These are phyloP conservation scores for Naematelia aurantialba DNA, from an alignment of 768 basidiomycete species.

Conservation along the genomic window DNA sequence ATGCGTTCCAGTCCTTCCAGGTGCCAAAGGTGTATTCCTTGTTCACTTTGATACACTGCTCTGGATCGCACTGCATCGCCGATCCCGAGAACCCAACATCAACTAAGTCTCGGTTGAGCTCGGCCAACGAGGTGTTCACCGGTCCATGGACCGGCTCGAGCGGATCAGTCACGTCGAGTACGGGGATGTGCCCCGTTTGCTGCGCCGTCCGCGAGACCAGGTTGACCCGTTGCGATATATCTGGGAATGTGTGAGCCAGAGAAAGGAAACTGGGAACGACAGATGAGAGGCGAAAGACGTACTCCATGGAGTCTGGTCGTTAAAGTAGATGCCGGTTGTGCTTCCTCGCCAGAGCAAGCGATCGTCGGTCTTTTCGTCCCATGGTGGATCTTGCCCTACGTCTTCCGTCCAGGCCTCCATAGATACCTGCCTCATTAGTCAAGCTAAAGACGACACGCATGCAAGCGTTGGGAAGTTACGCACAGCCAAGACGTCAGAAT, in stretches of 20 bases:
- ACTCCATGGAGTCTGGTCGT: constrained; percentile 42
- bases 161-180: constrained; percentile 22
- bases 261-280: not conserved
- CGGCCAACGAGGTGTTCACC: constrained; percentile 9
- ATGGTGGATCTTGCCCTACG: constrained; percentile 37
- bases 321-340: constrained; percentile 45
- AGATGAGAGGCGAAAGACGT: constrained; percentile 8
- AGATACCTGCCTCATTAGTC: constrained; percentile 27
- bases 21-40: constrained; percentile 26
- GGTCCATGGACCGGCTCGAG: constrained; percentile 30
- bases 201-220: constrained; percentile 31
- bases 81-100: constrained; percentile 45
- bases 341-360: constrained; percentile 45
- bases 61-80: constrained; percentile 43
- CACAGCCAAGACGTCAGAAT: constrained; percentile 40
- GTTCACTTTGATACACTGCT: constrained; percentile 24
- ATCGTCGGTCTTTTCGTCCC: constrained; percentile 44
- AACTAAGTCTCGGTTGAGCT: constrained; percentile 35
- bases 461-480: constrained; percentile 3
- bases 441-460: too few species aligned
- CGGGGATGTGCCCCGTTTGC: constrained; percentile 23
- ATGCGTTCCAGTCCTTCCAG: constrained; percentile 32
- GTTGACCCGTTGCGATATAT: constrained; percentile 45
- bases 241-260: constrained; percentile 11
- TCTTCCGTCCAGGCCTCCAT: constrained; percentile 47